Evolutionary conservation across 495 filamentous ascomycete species (phyloP), one percentile per base, ranked within the genome.

Genomic region (Sporormia fimetaria): DNA sequence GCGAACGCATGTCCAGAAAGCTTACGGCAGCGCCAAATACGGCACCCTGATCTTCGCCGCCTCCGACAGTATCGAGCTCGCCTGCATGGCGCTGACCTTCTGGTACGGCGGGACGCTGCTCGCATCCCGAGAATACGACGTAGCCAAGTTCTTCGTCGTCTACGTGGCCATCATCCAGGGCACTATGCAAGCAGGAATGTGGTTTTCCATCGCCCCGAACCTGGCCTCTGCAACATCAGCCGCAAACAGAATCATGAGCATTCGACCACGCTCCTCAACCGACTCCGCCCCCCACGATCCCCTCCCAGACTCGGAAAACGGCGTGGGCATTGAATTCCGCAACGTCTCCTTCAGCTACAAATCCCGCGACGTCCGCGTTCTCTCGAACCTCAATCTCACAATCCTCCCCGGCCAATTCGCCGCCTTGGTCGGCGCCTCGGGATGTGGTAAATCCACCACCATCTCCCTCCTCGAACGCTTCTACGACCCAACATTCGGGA

Each of bases 361-460:
- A 31, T 36, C 40, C 32, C 51, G 54, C 37, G 33, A 47, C 9
- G 34, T 51, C 0, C 54, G 81, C 12, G 81, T 87, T 29, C 72
- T 88, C 15, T 75, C 76, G 24, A 80, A 80, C 11, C 60, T 88
- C 40, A 76, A 83, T 58, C 60, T 88, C 67, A 10, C 47, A 15
- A 75, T 87, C 35, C 70, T 76, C 37, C 80, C 78, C 0, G 84
- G 83, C 7, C 80, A 80, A 57, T 87, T 84, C 57, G 69, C 87
- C 24, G 84, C 83, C 3, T 67, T 92, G 15, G 85, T 90, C 12
- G 84, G 84, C 25, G 74, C 82, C 3, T 83, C 76, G 34, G 84
- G 84, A 18, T 87, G 83, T 53, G 84, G 84, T 31, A 92, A 92
- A 67, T 78, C 72, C 49, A 90, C 84, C 2, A 83, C 80, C 1